Conservation (phyloP, 2,329 filamentous ascomycete species). For the Clonostachys chloroleuca region DNA sequence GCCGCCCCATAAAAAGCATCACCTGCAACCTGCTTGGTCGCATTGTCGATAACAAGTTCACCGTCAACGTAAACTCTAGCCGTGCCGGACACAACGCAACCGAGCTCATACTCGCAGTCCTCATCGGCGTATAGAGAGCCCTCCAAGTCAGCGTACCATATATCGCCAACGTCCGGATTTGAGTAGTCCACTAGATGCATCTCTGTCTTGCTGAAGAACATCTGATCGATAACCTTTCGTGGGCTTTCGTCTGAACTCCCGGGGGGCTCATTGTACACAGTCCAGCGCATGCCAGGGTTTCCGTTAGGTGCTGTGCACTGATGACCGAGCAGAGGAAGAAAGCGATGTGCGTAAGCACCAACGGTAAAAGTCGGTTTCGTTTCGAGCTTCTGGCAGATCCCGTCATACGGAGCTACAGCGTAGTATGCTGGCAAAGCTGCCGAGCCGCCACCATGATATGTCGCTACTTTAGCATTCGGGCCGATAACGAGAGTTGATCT, state of each 20-base stretch:
- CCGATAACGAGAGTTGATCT: conserved; percentile 56
- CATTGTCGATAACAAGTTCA: conserved; percentile 21
- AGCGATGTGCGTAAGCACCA: conserved; percentile 61
- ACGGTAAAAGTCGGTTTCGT: conserved; percentile 45
- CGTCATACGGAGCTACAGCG: conserved; percentile 68
- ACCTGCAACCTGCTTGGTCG: conserved; percentile 17
- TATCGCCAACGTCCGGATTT: conserved; percentile 46
- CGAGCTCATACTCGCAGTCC: conserved; percentile 57
- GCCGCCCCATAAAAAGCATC: conserved; percentile 27
- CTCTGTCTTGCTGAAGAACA: conserved; percentile 42
- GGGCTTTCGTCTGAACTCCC: conserved; percentile 20
- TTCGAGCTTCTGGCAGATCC: conserved; percentile 51
- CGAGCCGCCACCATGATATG: conserved; percentile 61
- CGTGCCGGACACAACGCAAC: conserved; percentile 57
- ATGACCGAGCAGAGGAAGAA: conserved; percentile 53
- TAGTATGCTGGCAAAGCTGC: conserved; percentile 58
- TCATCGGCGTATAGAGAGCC: conserved; percentile 56
- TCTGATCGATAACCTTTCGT: conserved; percentile 45
- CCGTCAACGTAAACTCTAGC: conserved; percentile 23
- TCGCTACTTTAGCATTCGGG: conserved; percentile 52
- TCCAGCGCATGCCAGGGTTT: conserved; percentile 44
- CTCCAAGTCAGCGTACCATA: conserved; percentile 60
- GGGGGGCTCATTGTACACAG: conserved; percentile 56
- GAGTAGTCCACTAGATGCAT: conserved; percentile 44
- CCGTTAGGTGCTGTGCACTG: conserved; percentile 36